Base-by-base conservation (phyloP, 106 monocot genomes). In the Apostasia shenzhenica region DNA sequence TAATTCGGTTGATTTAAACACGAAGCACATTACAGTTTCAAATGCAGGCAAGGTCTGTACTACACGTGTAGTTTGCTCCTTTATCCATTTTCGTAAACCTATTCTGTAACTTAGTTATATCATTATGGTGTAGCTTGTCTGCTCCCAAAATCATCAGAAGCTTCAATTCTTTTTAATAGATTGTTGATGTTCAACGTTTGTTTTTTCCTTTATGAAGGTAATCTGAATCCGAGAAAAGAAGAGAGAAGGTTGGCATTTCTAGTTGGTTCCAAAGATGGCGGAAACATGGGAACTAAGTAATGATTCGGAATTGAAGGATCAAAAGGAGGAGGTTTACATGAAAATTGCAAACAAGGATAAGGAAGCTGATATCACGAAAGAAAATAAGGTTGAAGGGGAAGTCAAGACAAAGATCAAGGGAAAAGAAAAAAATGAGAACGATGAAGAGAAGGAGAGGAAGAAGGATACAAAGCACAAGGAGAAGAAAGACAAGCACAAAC, bases 291-390 rank as follows among this genome's bases (percentile, higher is more conserved):
- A 43, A 65, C 26, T 14, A 65, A 26, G 2, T 65, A 49, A 48
- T 48, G 48, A 45, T 63, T 42, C 3, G 45, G 62, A 38, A 48
- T 14, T 26, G 37, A 47, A 65, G 46, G 46, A 65, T 65, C 14
- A 26, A 44, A 65, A 65, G 26, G 65, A 65, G 48, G 65, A 65
- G 48, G 8, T 65, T 65, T 48, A 65, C 26, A 49, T 65, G 12
- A 65, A 65, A 49, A 13, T 65, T 49, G 48, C 47, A 65, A 65
- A 48, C 65, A 65, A 65, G 48, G 65, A 65, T 14, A 49, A 65
- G 65, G 48, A 65, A 48, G 26, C 65, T 8, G 43, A 47, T 1
- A 48, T 48, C n/a, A 26, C 14, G 37, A 65, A 65, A 43, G 48
- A 48, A 48, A 48, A 65, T 46, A 65, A 65, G 26, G 26, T 9